A percentile compares a stretch with the other conserved stretches of the same genome.
phyloP scores from a whole-genome alignment of 306 rosid species.

The Datisca glomerata region DNA sequence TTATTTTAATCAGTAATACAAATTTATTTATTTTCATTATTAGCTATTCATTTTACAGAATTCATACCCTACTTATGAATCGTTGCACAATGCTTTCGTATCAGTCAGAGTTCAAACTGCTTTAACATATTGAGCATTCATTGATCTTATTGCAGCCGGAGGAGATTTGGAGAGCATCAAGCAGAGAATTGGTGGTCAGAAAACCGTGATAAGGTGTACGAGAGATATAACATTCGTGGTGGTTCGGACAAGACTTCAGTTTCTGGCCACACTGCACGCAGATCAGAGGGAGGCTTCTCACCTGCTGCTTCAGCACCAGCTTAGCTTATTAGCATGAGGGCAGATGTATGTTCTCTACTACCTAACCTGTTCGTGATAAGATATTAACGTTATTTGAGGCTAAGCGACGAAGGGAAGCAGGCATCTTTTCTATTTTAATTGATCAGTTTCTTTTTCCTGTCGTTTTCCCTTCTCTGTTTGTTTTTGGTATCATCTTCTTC shows the following conservation, averaged over 20 bases:
- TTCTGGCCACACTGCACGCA: conserved; percentile 33
- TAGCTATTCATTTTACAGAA: too few species aligned
- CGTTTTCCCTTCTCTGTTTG: not conserved
- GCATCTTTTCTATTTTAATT: conserved; percentile 1
- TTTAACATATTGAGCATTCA: too few species aligned
- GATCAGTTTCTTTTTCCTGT: conserved; percentile 1
- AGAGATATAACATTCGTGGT: conserved; percentile 71
- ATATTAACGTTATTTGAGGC: conserved; percentile 2
- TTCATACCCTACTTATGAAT: too few species aligned
- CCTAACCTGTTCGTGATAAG: conserved; percentile 24
- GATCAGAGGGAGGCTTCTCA: conserved; percentile 39
- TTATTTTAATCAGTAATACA: too few species aligned
- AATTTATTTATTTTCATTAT: too few species aligned
- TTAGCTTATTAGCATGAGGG: conserved; percentile 22
- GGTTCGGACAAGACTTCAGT: conserved; percentile 48
- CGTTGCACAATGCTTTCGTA: too few species aligned
- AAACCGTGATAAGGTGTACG: conserved; percentile 84
- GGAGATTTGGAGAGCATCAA: conserved; percentile 93
- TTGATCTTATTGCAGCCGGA: conserved; percentile 91
- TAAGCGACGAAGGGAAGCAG: conserved; percentile 28
- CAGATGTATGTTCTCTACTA: conserved; percentile 20
- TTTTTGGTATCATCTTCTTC: conserved; percentile 18
- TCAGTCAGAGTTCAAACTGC: too few species aligned
- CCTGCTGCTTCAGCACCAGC: conserved; percentile 31
- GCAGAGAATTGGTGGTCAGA: conserved; percentile 98